Evolutionary conservation across 352 stramenopile species (phyloP).

Genomic region (Phytophthora sp.): DNA sequence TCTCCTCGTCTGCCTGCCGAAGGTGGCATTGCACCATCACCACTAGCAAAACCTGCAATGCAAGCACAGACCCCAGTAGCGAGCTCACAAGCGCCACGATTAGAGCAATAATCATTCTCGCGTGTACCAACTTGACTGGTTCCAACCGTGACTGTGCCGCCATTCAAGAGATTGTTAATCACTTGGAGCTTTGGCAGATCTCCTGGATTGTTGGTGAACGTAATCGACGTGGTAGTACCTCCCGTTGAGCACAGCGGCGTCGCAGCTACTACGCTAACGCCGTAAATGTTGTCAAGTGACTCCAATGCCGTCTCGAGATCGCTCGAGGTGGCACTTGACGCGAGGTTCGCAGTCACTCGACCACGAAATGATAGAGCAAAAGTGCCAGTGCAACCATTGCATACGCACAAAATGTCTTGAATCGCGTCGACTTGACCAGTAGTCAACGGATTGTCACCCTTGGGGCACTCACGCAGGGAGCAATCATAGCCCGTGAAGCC

Average conservation of each 20-base stretch:
- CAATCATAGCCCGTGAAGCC: constrained; percentile 73
- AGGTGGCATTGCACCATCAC: constrained; percentile 46
- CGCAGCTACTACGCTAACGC: constrained; percentile 40
- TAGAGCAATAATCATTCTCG: constrained; percentile 84
- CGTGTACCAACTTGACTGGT: constrained; percentile 46
- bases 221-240: constrained; percentile 58
- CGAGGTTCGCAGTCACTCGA: constrained; percentile 62
- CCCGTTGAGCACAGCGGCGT: constrained; percentile 41
- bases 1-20: constrained; percentile 44
- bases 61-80: constrained; percentile 78
- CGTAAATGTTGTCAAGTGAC: constrained; percentile 61
- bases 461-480: constrained; percentile 57
- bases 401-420: constrained; percentile 61
- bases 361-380: constrained; percentile 75
- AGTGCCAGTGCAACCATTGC: constrained; percentile 53
- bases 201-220: constrained; percentile 76
- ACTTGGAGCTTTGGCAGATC: constrained; percentile 59
- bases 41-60: constrained; percentile 60
- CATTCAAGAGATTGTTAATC: constrained; percentile 46
- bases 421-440: constrained; percentile 43
- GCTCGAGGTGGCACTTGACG: constrained; percentile 37
- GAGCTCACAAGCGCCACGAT: constrained; percentile 73
- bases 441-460: constrained; percentile 70
- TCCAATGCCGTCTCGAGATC: constrained; percentile 60
- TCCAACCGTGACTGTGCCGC: constrained; percentile 8